Base-by-base conservation (phyloP, 192 early-diverging fungal genomes). In the Linderina pennispora region DNA sequence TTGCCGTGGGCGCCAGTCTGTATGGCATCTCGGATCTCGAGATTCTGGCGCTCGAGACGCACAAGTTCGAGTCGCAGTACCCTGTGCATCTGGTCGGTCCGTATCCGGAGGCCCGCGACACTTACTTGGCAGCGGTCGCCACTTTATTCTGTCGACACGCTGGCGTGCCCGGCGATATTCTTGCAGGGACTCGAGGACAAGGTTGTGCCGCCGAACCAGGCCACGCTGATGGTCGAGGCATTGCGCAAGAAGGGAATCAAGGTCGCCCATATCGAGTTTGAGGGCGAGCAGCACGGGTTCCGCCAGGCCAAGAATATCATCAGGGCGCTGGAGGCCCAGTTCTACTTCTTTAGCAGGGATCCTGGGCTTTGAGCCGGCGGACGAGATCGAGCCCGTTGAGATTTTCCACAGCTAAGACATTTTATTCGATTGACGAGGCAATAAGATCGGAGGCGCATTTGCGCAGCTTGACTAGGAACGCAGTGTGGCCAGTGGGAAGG, bases 41-140 rank as follows among this genome's bases (percentile, higher is more conserved):
- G 22, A 52, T 73, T 0, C 49, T 90, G 55, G 74, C 74, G 15
- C 70, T 80, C 56, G 76, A 85, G 40, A 89, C 87, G n/a, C 88
- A 89, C 69, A 90, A 88, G 55, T 89, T 90, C 51, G 88, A 90
- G 57, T 60, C 74, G 17, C 62, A 62, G 48, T 86, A 84, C 25
- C 67, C 76, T 1, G 80, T 57, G 25, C 56, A 72, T 13, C 48
- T 89, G 39, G 80, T 87, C 14, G 84, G 85, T 0, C 64, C 77
- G 8, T 81, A 82, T 47, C 74, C 80, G 0, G 74, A 58, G 15
- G 77, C 75, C 0, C 53, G 53, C 8, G 58, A 62, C 0, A 48
- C 86, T 2, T 90, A 89, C 44, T 42, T 34, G 17, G n/a, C 58
- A 78, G 9, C 75, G 88, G 16, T 85, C 82, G 23, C 87, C 87